These are phyloP conservation scores for Kodamaea hsintzibuensis DNA, from an alignment of 805 yeast species.

Conservation along the genomic window DNA sequence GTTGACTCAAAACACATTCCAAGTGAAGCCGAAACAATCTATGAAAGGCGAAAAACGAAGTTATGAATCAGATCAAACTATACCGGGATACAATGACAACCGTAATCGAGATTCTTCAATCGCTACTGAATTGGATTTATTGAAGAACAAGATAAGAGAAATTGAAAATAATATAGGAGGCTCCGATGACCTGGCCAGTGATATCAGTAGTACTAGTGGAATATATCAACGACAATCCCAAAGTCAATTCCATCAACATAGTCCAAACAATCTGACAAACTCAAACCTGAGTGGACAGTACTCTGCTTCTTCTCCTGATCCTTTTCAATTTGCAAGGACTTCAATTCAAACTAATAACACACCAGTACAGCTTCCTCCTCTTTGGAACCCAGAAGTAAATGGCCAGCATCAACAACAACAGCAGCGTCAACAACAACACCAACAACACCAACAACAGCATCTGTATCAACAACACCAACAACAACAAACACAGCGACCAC, in stretches of 20 bases:
- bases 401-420: neutral
- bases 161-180: slow-evolving; percentile 47
- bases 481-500: neutral
- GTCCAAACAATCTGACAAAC: neutral
- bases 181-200: slow-evolving; percentile 20
- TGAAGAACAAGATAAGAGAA: slow-evolving; percentile 42
- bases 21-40: neutral
- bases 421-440: neutral
- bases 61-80: neutral
- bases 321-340: neutral
- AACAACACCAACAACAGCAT: too few relatives aligned
- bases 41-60: neutral
- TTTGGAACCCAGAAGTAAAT: neutral
- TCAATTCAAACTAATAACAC: neutral
- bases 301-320: neutral
- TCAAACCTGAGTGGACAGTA: neutral
- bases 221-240: neutral
- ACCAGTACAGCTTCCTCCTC: neutral
- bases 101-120: neutral
- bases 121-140: slow-evolving; percentile 29
- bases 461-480: too few relatives aligned
- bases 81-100: neutral
- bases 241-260: neutral
- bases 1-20: neutral
- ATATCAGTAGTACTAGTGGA: neutral